Conservation (phyloP, 805 yeast genomes). For the Sugiyamaella mastotermitis region DNA sequence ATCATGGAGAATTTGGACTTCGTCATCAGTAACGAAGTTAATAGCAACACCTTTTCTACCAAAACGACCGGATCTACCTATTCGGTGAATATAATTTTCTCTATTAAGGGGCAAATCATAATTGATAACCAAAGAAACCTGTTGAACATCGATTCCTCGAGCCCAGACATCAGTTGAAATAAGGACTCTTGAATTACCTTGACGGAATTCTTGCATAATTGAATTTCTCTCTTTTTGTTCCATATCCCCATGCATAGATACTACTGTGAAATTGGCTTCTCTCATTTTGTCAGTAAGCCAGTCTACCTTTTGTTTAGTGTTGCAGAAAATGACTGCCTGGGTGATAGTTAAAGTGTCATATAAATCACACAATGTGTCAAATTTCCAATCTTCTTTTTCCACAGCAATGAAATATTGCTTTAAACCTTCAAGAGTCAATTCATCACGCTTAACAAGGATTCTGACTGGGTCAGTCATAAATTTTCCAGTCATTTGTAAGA, state of each 20-base stretch:
- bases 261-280: slow-evolving; percentile 81
- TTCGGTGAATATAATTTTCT: slow-evolving; percentile 95
- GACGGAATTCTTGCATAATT: slow-evolving; percentile 93
- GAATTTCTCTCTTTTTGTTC: slow-evolving; percentile 89
- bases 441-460: slow-evolving; percentile 92
- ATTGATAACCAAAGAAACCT: slow-evolving; percentile 89
- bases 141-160: slow-evolving; percentile 97
- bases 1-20: slow-evolving; percentile 68
- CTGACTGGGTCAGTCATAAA: slow-evolving; percentile 94
- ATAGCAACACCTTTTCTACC: slow-evolving; percentile 98
- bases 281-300: slow-evolving; percentile 70
- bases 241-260: slow-evolving; percentile 95
- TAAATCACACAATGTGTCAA: slow-evolving; percentile 88
- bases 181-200: slow-evolving; percentile 87
- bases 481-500: slow-evolving; percentile 81
- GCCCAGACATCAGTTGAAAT: slow-evolving; percentile 96
- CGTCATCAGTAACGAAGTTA: slow-evolving; percentile 82
- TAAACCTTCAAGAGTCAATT: slow-evolving; percentile 91
- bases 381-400: slow-evolving; percentile 90
- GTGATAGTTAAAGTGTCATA: slow-evolving; percentile 94
- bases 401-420: slow-evolving; percentile 88
- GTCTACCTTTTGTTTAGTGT: slow-evolving; percentile 92
- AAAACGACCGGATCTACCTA: slow-evolving; percentile 97
- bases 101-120: slow-evolving; percentile 86
- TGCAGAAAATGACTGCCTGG: slow-evolving; percentile 97